phyloP scores from a whole-genome alignment of 2,329 filamentous ascomycete species.

The Stagonosporopsis vannaccii region DNA sequence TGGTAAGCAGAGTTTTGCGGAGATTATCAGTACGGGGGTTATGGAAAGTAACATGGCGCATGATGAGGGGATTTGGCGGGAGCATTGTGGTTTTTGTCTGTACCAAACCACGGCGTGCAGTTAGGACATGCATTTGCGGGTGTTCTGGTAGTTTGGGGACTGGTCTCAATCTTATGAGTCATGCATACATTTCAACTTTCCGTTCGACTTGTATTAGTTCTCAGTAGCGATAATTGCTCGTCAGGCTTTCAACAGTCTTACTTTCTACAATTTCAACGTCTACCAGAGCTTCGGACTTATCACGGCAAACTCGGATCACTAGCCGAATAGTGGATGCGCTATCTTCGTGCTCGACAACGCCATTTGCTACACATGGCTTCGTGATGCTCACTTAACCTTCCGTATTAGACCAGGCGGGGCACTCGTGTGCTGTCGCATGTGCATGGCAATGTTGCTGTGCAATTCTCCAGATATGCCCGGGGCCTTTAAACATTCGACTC shows the following conservation, averaged over 20 bases:
- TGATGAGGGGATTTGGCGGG: background rate
- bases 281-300: slow-evolving; percentile 2
- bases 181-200: background rate
- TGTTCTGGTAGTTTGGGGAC: background rate
- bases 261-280: background rate
- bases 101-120: slow-evolving; percentile 12
- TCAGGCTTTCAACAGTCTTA: background rate
- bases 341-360: slow-evolving; percentile 7
- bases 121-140: slow-evolving; percentile 15
- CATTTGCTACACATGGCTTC: slow-evolving; percentile 15
- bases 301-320: slow-evolving; percentile 14
- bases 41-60: slow-evolving; percentile 2
- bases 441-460: background rate
- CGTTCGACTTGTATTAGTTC: background rate
- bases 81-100: slow-evolving; percentile 7
- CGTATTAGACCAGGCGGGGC: slow-evolving; percentile 8
- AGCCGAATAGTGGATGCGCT: slow-evolving; percentile 15
- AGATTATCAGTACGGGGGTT: background rate
- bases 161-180: background rate
- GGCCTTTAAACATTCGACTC: background rate
- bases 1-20: slow-evolving; percentile 69
- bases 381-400: slow-evolving; percentile 14
- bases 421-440: slow-evolving; percentile 6
- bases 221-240: background rate
- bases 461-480: background rate